Base-by-base conservation (phyloP, 2,329 filamentous ascomycete genomes). In the Epichloe coenophiala region DNA sequence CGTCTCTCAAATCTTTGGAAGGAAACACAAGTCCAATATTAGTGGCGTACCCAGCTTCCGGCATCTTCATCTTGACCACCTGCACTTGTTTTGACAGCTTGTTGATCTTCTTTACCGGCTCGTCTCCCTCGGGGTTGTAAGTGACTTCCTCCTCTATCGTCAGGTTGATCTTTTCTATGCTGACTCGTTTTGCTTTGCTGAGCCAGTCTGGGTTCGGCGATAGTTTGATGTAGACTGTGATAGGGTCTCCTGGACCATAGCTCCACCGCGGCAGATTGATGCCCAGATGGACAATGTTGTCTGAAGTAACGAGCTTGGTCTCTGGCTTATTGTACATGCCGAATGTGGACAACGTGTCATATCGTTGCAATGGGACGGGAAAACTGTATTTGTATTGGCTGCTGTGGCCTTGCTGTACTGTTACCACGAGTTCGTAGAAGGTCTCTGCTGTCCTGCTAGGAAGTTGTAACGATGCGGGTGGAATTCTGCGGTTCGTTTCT, bases 311-410 rank as follows among this genome's bases (percentile, higher is more conserved):
- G 60, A 94, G 85, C 51, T 88, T 88, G 53, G 85, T 86, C 67
- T 96, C 91, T 15, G 90, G 91, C 50, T 89, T 84, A 69, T 97
- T 97, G 73, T 97, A 98, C 93, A 97, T 97, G 68, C 93, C 93
- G 70, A 98, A 98, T 1, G 93, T 97, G 41, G 90, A 96, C 46
- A 98, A 74, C 1, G 91, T 98, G 67, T 98, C 93, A 71, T 97
- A 98, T 63, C 93, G 79, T 58, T 88, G 82, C 59, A 98, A 80
- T 1, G 91, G 91, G 39, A 97, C 86, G 1, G 93, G 88, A 59
- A 96, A 96, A 4, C 82, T 75, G 68, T 94, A 93, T 68, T 94
- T 94, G 68, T 87, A 88, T 69, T 96, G 88, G 54, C 87, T 81
- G 59, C 81, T 81, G 59, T 85, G 83, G 3, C 90, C 88, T 68